A percentile compares a stretch with the other conserved stretches of the same genome.
These are phyloP conservation scores for Macadamia tetraphylla DNA, from an alignment of 164 flowering plant genomes.

Conservation along the genomic window DNA sequence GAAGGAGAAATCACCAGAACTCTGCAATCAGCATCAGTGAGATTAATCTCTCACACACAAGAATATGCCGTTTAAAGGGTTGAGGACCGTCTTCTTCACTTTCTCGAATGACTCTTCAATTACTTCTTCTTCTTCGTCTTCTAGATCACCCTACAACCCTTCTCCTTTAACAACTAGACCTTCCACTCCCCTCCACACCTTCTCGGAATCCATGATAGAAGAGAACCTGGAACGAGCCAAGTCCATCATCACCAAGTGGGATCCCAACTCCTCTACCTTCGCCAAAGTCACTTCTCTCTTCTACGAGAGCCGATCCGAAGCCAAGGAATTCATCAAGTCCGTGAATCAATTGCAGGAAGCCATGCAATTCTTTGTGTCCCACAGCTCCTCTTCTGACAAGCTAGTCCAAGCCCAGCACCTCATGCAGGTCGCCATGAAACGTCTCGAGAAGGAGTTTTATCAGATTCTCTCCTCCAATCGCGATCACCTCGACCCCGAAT, in stretches of 20 bases:
- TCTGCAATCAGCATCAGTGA: no score
- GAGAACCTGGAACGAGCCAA: slow-evolving; percentile 36
- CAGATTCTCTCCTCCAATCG: slow-evolving; percentile 40
- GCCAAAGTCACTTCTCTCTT: slow-evolving; percentile 32
- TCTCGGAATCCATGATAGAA: slow-evolving; percentile 40
- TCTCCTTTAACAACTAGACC: no score
- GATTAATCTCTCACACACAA: no score
- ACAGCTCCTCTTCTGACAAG: slow-evolving; percentile 24
- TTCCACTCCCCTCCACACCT: slow-evolving; percentile 14
- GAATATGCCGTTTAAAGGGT: no score
- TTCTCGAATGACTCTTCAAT: no score
- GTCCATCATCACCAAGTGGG: slow-evolving; percentile 38
- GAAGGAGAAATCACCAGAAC: no score
- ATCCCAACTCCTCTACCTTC: slow-evolving; percentile 10
- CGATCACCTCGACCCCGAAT: slow-evolving; percentile 41
- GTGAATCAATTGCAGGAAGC: slow-evolving; percentile 43
- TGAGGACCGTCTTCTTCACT: no score
- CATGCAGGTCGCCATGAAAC: slow-evolving; percentile 61
- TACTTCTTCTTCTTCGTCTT: no score
- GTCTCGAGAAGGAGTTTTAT: slow-evolving; percentile 59
- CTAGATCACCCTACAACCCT: no score
- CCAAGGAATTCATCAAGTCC: slow-evolving; percentile 29
- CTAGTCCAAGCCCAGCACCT: slow-evolving; percentile 45
- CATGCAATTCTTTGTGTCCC: slow-evolving; percentile 39
- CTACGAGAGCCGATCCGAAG: slow-evolving; percentile 31